phyloP scores from a whole-genome alignment of 495 filamentous ascomycete genomes.

The Talaromyces stipitatus region DNA sequence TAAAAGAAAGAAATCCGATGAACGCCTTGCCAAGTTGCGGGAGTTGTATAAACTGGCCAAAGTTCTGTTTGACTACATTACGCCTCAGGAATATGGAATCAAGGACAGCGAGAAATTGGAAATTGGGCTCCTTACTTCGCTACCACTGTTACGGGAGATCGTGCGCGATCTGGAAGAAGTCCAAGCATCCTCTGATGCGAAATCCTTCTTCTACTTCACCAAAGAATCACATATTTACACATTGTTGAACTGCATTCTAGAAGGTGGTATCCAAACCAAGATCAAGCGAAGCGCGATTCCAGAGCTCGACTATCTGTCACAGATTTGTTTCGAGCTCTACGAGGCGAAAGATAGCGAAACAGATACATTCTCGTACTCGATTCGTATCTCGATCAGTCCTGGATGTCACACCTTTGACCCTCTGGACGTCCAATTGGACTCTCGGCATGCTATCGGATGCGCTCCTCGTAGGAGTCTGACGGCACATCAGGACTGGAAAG shows the following conservation, averaged over 20 bases:
- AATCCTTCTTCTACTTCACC: constrained; percentile 97
- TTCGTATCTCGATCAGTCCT: constrained; percentile 90
- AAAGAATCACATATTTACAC: constrained; percentile 99
- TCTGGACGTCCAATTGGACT: constrained; percentile 90
- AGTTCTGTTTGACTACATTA: constrained; percentile 95
- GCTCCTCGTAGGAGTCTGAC: constrained; percentile 83
- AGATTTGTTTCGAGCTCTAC: constrained; percentile 96
- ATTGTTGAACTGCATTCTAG: constrained; percentile 92
- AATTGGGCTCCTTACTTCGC: constrained; percentile 87
- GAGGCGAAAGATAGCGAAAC: constrained; percentile 77
- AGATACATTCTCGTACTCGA: constrained; percentile 78
- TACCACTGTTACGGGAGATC: constrained; percentile 91
- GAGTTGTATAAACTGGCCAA: constrained; percentile 91
- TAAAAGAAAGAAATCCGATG: constrained; percentile 76
- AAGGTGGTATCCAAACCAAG: constrained; percentile 92
- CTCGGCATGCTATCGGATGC: constrained; percentile 88
- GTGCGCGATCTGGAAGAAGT: constrained; percentile 96
- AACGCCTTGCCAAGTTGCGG: constrained; percentile 74
- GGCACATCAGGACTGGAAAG: constrained; percentile 89
- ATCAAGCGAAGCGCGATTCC: constrained; percentile 86
- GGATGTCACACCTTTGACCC: constrained; percentile 95
- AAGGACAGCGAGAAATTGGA: constrained; percentile 90
- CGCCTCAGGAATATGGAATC: constrained; percentile 97
- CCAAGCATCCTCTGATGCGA: constrained; percentile 85
- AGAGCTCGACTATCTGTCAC: constrained; percentile 93